These are phyloP conservation scores for Calonectria pauciramosa DNA, from an alignment of 2,329 filamentous ascomycete species.

Conservation along the genomic window DNA sequence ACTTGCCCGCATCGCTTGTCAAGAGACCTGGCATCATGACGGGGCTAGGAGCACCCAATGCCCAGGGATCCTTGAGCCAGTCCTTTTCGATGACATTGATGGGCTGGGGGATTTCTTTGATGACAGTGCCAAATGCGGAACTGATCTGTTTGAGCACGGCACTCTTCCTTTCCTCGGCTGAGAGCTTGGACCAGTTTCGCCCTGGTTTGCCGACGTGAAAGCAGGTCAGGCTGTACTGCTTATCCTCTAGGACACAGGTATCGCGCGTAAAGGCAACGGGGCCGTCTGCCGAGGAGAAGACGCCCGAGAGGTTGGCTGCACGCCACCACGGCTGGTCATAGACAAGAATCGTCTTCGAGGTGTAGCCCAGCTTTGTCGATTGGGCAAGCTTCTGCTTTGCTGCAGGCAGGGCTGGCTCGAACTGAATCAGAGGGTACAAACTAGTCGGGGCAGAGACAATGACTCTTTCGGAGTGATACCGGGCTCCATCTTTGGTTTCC, in stretches of 20 bases:
- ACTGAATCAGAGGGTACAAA: constrained; percentile 38
- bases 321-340: constrained; percentile 63
- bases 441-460: constrained; percentile 46
- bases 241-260: constrained; percentile 38
- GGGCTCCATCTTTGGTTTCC: constrained; percentile 28
- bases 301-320: constrained; percentile 54
- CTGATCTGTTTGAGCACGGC: constrained; percentile 21
- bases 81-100: constrained; percentile 36
- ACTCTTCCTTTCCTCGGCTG: constrained; percentile 16
- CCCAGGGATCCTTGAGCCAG: constrained; percentile 36
- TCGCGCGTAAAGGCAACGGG: constrained; percentile 48
- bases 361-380: constrained; percentile 50
- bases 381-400: constrained; percentile 45
- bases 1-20: constrained; percentile 34
- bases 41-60: constrained; percentile 31
- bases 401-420: constrained; percentile 46
- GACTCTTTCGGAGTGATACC: constrained; percentile 38
- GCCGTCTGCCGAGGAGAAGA: constrained; percentile 52
- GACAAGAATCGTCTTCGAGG: constrained; percentile 54
- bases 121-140: constrained; percentile 26
- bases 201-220: constrained; percentile 52
- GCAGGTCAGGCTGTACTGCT: constrained; percentile 45
- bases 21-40: constrained; percentile 47
- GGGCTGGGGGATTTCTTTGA: constrained; percentile 24
- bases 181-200: constrained; percentile 31